These are phyloP conservation scores for Bidens hawaiensis DNA, from an alignment of 140 eudicot species.

Conservation along the genomic window DNA sequence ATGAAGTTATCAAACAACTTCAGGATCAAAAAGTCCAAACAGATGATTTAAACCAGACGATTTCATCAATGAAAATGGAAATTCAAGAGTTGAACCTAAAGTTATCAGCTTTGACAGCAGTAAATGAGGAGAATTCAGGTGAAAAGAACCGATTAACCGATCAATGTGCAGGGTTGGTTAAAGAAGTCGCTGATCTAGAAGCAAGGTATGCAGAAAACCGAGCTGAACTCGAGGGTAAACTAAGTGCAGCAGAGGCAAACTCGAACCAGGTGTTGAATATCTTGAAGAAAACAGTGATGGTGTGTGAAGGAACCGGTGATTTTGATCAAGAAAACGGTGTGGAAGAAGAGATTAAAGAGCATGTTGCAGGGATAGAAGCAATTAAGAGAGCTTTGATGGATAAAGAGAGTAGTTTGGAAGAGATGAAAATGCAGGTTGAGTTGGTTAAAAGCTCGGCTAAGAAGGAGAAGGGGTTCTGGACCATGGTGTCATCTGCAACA, in stretches of 20 bases:
- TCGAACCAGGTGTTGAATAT: slow-evolving; percentile 30
- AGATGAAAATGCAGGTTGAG: slow-evolving; percentile 54
- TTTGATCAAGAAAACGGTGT: slow-evolving; percentile 17
- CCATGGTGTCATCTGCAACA: slow-evolving; percentile 71
- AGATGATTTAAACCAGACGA: slow-evolving; percentile 19
- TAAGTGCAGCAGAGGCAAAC: slow-evolving; percentile 36
- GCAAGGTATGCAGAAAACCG: slow-evolving; percentile 23
- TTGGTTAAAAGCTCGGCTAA: slow-evolving; percentile 30
- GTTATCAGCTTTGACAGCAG: slow-evolving; percentile 27
- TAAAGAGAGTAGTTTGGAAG: slow-evolving; percentile 41
- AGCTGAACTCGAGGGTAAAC: slow-evolving; percentile 27
- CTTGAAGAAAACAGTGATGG: slow-evolving; percentile 44
- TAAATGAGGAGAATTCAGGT: slow-evolving; percentile 10
- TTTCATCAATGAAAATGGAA: slow-evolving; percentile 32
- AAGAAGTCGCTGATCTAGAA: slow-evolving; percentile 33
- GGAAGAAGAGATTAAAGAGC: slow-evolving; percentile 36
- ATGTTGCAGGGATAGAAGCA: slow-evolving; percentile 37
- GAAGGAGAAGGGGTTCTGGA: slow-evolving; percentile 74
- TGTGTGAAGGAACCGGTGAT: not conserved
- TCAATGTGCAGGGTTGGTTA: slow-evolving; percentile 26
- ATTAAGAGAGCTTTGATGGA: slow-evolving; percentile 53
- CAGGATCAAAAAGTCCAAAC: slow-evolving; percentile 32
- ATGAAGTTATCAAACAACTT: slow-evolving; percentile 32
- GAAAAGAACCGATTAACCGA: slow-evolving; percentile 50
- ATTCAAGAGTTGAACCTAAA: slow-evolving; percentile 31